Conservation (phyloP, 2,329 filamentous ascomycete species). For the Saccharata proteae region DNA sequence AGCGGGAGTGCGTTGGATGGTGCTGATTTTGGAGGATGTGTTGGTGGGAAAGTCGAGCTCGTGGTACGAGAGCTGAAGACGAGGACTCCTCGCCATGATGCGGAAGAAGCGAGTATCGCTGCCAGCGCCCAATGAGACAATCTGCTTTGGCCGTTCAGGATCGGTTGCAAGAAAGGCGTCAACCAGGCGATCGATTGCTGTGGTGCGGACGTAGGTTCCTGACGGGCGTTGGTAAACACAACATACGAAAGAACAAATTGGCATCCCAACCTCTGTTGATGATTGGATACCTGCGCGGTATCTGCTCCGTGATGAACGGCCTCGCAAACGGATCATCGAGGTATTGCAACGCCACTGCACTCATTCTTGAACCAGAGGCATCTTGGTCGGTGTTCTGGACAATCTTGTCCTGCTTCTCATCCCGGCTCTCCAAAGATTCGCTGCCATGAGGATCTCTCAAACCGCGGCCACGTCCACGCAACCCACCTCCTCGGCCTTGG, state of each 20-base stretch:
- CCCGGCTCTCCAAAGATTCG: constrained; percentile 17
- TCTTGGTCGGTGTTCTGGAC: constrained; percentile 88
- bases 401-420: constrained; percentile 50
- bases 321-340: constrained; percentile 68
- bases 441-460: constrained; percentile 12
- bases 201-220: constrained; percentile 90
- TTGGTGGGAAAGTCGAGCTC: constrained; percentile 82
- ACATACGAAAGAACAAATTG: background rate
- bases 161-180: constrained; percentile 51
- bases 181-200: constrained; percentile 69
- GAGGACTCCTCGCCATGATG: constrained; percentile 42
- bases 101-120: constrained; percentile 85
- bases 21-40: constrained; percentile 50
- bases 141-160: constrained; percentile 47
- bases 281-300: constrained; percentile 64
- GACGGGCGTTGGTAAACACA: constrained; percentile 7
- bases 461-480: constrained; percentile 36
- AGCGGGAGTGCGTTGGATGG: constrained; percentile 21
- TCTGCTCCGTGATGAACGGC: constrained; percentile 49
- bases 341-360: constrained; percentile 77
- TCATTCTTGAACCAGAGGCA: constrained; percentile 77
- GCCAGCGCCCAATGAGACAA: constrained; percentile 84
- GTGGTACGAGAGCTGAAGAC: constrained; percentile 57
- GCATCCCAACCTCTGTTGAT: constrained; percentile 70
- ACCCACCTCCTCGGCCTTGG: constrained; percentile 33